Percentiles rank a stretch among this genome's conserved stretches.
phyloP scores from a whole-genome alignment of 306 rosid genomes.

The Lablab purpureus region DNA sequence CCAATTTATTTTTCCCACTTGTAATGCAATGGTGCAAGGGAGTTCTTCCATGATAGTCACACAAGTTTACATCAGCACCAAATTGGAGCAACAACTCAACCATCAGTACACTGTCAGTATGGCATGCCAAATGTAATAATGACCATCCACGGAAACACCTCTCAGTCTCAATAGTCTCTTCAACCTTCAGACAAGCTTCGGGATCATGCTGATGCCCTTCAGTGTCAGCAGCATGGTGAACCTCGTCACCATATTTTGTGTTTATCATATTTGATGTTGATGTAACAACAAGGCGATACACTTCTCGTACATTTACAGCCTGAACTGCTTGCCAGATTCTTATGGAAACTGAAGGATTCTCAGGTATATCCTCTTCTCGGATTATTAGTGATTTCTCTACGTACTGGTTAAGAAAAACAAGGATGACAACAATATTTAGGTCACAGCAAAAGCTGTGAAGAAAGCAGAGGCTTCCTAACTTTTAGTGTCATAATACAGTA shows the following conservation, averaged over 20 bases:
- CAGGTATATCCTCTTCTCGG: constrained; percentile 57
- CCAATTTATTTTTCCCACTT: constrained; percentile 69
- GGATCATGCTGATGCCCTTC: constrained; percentile 65
- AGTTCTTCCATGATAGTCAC: constrained; percentile 90
- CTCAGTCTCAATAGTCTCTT: constrained; percentile 57
- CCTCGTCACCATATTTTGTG: constrained; percentile 67
- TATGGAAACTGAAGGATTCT: constrained; percentile 54
- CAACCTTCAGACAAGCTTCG: constrained; percentile 56
- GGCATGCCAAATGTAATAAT: constrained; percentile 87
- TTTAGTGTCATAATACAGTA: not conserved
- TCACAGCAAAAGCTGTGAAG: constrained; percentile 18
- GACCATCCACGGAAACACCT: constrained; percentile 83
- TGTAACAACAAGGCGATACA: constrained; percentile 70
- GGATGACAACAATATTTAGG: constrained; percentile 36
- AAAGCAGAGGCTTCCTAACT: constrained; percentile 39
- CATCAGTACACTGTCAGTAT: constrained; percentile 69
- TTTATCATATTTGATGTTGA: constrained; percentile 63
- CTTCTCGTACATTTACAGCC: constrained; percentile 69
- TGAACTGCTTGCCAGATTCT: constrained; percentile 84
- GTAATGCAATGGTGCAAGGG: constrained; percentile 93
- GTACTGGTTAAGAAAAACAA: constrained; percentile 62
- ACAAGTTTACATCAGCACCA: constrained; percentile 79
- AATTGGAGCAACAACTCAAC: constrained; percentile 90
- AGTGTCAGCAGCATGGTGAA: constrained; percentile 53
- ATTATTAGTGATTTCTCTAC: constrained; percentile 76